Conservation (phyloP, 805 yeast species). For the Saccharomyces kudriavzevii region DNA sequence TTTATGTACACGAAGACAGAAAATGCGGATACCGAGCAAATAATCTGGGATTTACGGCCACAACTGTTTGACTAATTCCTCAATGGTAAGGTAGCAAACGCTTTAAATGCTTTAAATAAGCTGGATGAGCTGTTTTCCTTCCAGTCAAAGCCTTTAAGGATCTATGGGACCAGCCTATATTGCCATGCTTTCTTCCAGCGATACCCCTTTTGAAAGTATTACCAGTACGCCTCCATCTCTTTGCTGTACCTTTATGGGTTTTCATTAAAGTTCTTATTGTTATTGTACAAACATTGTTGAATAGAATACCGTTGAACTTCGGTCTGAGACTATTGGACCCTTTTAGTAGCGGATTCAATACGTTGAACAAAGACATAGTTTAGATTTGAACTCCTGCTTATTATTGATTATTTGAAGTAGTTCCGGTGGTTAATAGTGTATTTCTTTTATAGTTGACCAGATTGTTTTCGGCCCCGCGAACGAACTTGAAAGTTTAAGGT, state of each 20-base stretch:
- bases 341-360: neutral
- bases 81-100: constrained; percentile 43
- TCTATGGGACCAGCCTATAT: constrained; percentile 74
- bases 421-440: neutral
- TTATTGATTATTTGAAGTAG: neutral
- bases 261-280: constrained; percentile 42
- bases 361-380: neutral
- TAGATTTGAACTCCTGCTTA: neutral
- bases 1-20: constrained; percentile 1
- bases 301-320: constrained; percentile 1
- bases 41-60: neutral
- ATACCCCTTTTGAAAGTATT: constrained; percentile 58
- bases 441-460: neutral
- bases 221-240: constrained; percentile 75
- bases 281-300: constrained; percentile 7
- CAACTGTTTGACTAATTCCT: neutral
- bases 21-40: neutral
- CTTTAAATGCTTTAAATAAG: constrained; percentile 52
- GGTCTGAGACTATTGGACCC: neutral
- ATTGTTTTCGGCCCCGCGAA: neutral
- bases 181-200: constrained; percentile 89
- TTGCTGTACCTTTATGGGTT: constrained; percentile 81
- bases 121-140: constrained; percentile 45
- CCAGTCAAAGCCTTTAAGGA: constrained; percentile 53
- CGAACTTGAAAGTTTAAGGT: neutral